These are phyloP conservation scores for Raddia guianensis DNA, from an alignment of 176 grass and related monocot genomes.

Conservation along the genomic window DNA sequence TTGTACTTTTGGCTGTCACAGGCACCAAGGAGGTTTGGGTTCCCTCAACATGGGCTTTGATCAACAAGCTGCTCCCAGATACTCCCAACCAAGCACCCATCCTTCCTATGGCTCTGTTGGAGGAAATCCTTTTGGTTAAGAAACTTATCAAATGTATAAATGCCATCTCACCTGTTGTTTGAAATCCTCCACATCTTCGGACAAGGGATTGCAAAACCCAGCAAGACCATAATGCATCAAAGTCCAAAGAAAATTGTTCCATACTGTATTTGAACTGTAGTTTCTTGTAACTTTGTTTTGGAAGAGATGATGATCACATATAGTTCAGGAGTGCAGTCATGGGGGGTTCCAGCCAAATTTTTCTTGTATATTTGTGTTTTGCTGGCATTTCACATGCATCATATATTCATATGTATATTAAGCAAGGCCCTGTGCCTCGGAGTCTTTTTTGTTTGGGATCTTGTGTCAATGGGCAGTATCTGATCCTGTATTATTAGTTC, in stretches of 20 bases:
- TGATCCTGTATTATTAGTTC: slow-evolving; percentile 34
- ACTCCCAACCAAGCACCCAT: slow-evolving; percentile 66
- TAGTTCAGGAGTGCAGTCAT: not conserved
- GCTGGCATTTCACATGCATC: slow-evolving; percentile 1
- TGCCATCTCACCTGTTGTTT: slow-evolving; percentile 24
- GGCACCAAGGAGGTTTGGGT: slow-evolving; percentile 68
- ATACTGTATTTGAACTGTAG: slow-evolving; percentile 42
- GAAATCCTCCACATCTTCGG: slow-evolving; percentile 18
- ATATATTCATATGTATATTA: slow-evolving; percentile 49
- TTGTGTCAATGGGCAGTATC: not conserved
- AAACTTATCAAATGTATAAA: not conserved
- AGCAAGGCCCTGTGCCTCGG: not conserved
- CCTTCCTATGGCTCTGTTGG: slow-evolving; percentile 63
- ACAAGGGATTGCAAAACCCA: slow-evolving; percentile 15
- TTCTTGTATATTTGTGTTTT: slow-evolving; percentile 53
- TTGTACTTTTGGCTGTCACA: slow-evolving; percentile 51
- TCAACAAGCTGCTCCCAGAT: slow-evolving; percentile 65
- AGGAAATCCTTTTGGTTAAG: slow-evolving; percentile 89
- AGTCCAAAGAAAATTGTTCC: slow-evolving; percentile 35
- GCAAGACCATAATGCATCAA: slow-evolving; percentile 7
- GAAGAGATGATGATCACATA: not conserved
- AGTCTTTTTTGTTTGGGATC: slow-evolving; percentile 31
- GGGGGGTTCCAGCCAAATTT: slow-evolving; percentile 1
- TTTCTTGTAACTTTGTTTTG: slow-evolving; percentile 31
- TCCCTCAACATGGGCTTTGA: slow-evolving; percentile 59